Conservation (phyloP, 352 stramenopile species). For the Halophytophthora polymorphica region DNA sequence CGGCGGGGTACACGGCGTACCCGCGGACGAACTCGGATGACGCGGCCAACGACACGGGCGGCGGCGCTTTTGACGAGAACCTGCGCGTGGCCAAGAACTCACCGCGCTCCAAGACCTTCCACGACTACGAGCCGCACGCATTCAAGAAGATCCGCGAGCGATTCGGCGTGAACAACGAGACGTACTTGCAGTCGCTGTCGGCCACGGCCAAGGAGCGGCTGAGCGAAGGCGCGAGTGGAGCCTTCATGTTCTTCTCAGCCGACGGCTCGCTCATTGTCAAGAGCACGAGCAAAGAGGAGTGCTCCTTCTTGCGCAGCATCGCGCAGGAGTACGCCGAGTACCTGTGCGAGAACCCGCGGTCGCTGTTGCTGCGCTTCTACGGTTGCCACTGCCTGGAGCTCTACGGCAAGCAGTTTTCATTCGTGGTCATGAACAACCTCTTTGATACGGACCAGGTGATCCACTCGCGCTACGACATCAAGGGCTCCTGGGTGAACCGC, state of each 20-base stretch:
- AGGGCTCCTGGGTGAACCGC: constrained; percentile 89
- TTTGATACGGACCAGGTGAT: constrained; percentile 88
- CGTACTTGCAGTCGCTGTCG: constrained; percentile 79
- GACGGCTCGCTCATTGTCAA: constrained; percentile 90
- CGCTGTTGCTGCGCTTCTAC: constrained; percentile 87
- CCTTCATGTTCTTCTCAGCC: constrained; percentile 92
- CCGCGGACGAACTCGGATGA: constrained; percentile 51
- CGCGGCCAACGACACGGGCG: constrained; percentile 21
- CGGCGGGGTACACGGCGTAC: constrained; percentile 44
- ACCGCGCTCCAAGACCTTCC: constrained; percentile 81
- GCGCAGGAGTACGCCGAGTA: constrained; percentile 87
- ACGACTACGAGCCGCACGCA: constrained; percentile 85
- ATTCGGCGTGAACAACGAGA: constrained; percentile 83
- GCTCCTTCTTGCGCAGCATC: constrained; percentile 82
- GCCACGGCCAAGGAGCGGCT: constrained; percentile 86
- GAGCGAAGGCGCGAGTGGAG: constrained; percentile 84
- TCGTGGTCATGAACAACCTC: constrained; percentile 92
- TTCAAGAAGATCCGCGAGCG: constrained; percentile 88
- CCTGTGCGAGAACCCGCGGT: constrained; percentile 80
- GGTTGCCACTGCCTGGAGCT: constrained; percentile 88
- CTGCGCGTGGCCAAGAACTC: constrained; percentile 68
- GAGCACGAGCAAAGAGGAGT: constrained; percentile 88
- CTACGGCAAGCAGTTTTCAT: constrained; percentile 90
- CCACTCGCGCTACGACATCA: constrained; percentile 89
- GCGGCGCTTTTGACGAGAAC: constrained; percentile 69